Evolutionary conservation across 352 stramenopile genomes (phyloP).

Genomic region (Globisporangium polare): DNA sequence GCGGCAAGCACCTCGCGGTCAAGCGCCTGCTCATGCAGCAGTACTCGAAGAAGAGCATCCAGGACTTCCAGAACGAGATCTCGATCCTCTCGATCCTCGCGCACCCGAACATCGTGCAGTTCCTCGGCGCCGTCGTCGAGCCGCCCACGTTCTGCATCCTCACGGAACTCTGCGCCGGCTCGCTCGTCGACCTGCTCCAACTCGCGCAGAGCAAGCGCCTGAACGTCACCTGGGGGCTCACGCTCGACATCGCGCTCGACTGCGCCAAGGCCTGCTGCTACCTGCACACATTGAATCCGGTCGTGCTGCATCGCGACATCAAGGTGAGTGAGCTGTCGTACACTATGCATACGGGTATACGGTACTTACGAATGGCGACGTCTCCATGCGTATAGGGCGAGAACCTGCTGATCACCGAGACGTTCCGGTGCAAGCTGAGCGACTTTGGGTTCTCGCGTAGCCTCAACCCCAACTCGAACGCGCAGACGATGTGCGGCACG

Average conservation of each 20-base stretch:
- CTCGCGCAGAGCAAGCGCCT: conserved; percentile 64
- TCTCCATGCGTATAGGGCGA: conserved; percentile 29
- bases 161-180: conserved; percentile 68
- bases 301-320: conserved; percentile 68
- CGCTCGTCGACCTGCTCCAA: conserved; percentile 58
- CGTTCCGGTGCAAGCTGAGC: conserved; percentile 69
- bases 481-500: conserved; percentile 73
- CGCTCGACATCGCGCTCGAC: conserved; percentile 63
- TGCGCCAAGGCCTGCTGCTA: conserved; percentile 65
- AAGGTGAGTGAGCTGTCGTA: conserved; percentile 38
- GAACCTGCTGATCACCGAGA: conserved; percentile 70
- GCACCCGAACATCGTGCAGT: conserved; percentile 80
- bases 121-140: conserved; percentile 65
- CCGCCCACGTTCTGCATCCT: conserved; percentile 72
- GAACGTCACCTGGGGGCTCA: conserved; percentile 71
- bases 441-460: conserved; percentile 73
- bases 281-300: conserved; percentile 54
- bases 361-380: not conserved
- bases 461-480: conserved; percentile 61
- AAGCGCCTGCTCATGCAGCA: conserved; percentile 60
- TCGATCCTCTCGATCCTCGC: conserved; percentile 79
- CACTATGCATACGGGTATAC: not conserved
- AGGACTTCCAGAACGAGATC: conserved; percentile 79
- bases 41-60: conserved; percentile 50
- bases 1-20: conserved; percentile 66